Evolutionary conservation across 2,329 filamentous ascomycete species (phyloP), one percentile per base, ranked within the genome.

Genomic region (Exserohilum rostratum): DNA sequence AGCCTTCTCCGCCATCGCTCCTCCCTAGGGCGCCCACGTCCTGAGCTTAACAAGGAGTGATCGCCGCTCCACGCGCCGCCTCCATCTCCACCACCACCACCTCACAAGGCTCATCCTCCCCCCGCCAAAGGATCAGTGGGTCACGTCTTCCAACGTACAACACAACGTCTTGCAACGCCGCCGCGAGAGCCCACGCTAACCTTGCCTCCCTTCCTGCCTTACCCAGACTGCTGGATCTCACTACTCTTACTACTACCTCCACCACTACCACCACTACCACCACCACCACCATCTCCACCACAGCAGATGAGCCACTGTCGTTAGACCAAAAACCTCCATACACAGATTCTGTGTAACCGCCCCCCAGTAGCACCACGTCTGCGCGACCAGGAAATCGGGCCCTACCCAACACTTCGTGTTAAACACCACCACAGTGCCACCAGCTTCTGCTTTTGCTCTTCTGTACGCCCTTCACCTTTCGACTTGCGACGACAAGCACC

Each of bases 41-140:
- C 73, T 75, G 74, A 78, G 76, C 77, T 79, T 79, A 79, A 79
- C 77, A 79, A 78, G 77, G 76, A 64, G 64, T 38, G 78, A 80
- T 80, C 78, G 78, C 75, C 78, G 70, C 73, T 72, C 65, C 69
- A 61, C 67, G 64, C 69, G 71, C 70, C 70, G 70, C 68, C 66
- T 61, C 68, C 69, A 70, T 66, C 72, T 56, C 63, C 17, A 37
- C 34, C 1, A 37, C 34, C 15, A 40, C 38, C 22, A 40, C 38
- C n/a, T 27, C 22, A 59, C 60, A 58, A 60, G 55, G 57, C 69
- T 70, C 68, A 66, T 60, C 22, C 22, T 25, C 22, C 22, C 22
- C 61, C 56, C 61, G 49, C 58, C 57, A 51, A 54, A 57, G 33
- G 17, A 60, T 61, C 60, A 60, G 55, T 58, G 53, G 46, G 59